A percentile compares a stretch with the other conserved stretches of the same genome.
phyloP scores from a whole-genome alignment of 441 rosid genomes.

The Gossypium davidsonii region DNA sequence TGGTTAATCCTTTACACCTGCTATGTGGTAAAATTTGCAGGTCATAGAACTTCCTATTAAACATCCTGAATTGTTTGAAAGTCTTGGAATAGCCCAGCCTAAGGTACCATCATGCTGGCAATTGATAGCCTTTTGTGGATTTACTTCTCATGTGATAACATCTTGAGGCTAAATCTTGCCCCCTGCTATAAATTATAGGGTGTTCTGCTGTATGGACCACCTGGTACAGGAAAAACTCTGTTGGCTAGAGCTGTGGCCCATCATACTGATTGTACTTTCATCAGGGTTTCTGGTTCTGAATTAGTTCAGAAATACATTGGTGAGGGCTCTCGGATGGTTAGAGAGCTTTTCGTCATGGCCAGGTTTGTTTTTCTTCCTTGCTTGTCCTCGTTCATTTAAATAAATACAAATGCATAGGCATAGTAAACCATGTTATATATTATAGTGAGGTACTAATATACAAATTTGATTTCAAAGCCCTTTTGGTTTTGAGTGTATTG shows the following conservation, averaged over 20 bases:
- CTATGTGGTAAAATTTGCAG: slow-evolving; percentile 30
- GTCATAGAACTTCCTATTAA: slow-evolving; percentile 89
- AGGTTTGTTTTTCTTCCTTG: slow-evolving; percentile 43
- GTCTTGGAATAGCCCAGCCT: slow-evolving; percentile 96
- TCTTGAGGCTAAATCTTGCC: neutral
- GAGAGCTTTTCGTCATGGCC: slow-evolving; percentile 98
- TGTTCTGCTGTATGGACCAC: slow-evolving; percentile 90
- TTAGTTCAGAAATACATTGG: slow-evolving; percentile 95
- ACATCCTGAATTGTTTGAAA: slow-evolving; percentile 85
- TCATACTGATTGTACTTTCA: slow-evolving; percentile 95
- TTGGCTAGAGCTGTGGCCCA: slow-evolving; percentile 96
- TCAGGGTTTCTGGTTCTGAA: slow-evolving; percentile 97
- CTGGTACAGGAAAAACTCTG: slow-evolving; percentile 93
- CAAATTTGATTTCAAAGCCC: neutral
- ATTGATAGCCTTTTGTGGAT: neutral
- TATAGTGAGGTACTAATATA: neutral
- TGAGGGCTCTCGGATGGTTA: slow-evolving; percentile 95
- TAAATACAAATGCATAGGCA: neutral
- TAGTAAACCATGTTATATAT: neutral
- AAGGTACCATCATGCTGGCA: slow-evolving; percentile 36
- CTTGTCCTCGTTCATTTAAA: neutral
- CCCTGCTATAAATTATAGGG: slow-evolving; percentile 38
- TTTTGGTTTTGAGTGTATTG: neutral
- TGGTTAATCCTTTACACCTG: neutral
- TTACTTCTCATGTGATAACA: neutral